Percentiles rank a stretch among this genome's conserved stretches.
Evolutionary conservation across 768 basidiomycete genomes (phyloP).

Genomic region (Boletus fagicola): DNA sequence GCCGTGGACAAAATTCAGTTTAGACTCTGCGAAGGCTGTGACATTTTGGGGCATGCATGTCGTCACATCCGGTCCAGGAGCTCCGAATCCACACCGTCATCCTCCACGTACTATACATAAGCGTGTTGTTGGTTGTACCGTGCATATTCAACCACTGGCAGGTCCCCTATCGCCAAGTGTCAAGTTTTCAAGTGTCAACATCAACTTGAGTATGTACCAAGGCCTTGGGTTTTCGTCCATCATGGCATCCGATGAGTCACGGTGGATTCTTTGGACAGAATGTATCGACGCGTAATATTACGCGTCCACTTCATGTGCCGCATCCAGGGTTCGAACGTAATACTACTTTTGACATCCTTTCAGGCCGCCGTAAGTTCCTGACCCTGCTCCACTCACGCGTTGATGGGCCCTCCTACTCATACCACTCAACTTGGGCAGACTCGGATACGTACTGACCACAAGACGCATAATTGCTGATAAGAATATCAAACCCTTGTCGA

Average conservation of each 20-base stretch:
- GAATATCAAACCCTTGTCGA: too few relatives aligned
- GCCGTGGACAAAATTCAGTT: background rate
- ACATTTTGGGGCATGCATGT: too few relatives aligned
- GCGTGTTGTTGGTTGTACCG: background rate
- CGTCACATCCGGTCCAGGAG: background rate
- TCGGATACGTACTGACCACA: too few relatives aligned
- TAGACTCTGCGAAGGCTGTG: background rate
- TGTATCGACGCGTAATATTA: background rate
- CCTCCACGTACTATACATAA: too few relatives aligned
- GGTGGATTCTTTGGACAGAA: background rate
- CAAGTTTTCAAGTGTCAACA: too few relatives aligned
- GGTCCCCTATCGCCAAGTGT: background rate
- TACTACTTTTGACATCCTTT: too few relatives aligned
- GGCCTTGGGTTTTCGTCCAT: background rate
- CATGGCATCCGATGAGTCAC: background rate
- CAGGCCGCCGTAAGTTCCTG: too few relatives aligned
- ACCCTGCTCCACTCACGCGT: too few relatives aligned
- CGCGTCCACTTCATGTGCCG: background rate
- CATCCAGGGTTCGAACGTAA: too few relatives aligned
- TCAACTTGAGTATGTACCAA: background rate
- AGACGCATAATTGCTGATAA: too few relatives aligned
- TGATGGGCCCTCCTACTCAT: too few relatives aligned
- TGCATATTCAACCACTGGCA: background rate
- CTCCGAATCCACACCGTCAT: background rate
- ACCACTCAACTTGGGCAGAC: too few relatives aligned